Conservation (phyloP, 2,329 filamentous ascomycete species). For the Zymoseptoria brevis region DNA sequence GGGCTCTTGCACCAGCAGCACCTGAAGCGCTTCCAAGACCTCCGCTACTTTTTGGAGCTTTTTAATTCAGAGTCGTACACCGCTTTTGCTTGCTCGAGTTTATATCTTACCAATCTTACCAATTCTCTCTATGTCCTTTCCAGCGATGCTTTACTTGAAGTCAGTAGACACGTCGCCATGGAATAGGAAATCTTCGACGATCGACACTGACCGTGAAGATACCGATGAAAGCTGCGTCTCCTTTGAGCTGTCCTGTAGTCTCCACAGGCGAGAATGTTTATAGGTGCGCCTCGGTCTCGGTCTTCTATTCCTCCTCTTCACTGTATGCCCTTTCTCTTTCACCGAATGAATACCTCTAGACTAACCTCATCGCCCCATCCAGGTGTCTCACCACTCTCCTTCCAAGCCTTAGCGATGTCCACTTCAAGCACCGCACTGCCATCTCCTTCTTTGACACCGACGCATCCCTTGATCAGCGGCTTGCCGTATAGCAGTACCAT, state of each 20-base stretch:
- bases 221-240: no score
- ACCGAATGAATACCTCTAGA: slow-evolving; percentile 52
- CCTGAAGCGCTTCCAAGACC: not conserved
- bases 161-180: not conserved
- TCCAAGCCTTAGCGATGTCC: slow-evolving; percentile 71
- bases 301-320: not conserved
- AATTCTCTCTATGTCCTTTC: not conserved
- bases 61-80: not conserved
- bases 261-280: not conserved
- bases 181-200: no score
- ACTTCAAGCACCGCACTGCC: slow-evolving; percentile 62
- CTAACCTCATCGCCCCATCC: slow-evolving; percentile 76
- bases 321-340: not conserved
- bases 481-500: slow-evolving; percentile 59
- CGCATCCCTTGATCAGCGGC: slow-evolving; percentile 59
- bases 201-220: no score
- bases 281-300: not conserved
- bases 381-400: slow-evolving; percentile 58
- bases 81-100: not conserved
- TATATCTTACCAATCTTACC: not conserved
- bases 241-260: no score
- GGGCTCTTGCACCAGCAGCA: not conserved
- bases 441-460: slow-evolving; percentile 32
- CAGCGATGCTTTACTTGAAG: not conserved
- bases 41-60: not conserved